Base-by-base conservation (phyloP, 306 rosid genomes). In the Gillenia trifoliata region DNA sequence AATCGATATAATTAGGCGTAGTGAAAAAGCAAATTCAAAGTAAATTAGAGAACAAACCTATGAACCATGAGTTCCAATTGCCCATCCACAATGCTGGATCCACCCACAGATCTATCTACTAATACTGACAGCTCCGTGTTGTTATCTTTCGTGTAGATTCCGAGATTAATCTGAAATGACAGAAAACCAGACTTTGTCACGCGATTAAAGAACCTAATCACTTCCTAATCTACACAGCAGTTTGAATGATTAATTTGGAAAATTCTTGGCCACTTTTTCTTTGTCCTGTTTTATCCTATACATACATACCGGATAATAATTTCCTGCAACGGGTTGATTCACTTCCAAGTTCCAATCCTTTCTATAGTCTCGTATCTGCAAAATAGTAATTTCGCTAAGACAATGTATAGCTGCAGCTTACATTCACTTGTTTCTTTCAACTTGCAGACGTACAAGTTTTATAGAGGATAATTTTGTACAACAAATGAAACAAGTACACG, bases 241-340 rank as follows among this genome's bases (percentile, higher is more conserved):
- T 45, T 62, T 16, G 10, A 36, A 33, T n/a, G 50, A 65, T 38
- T 38, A 22, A 66, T 23, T 40, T 11, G 4, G 5, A 6, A 47
- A 47, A 47, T 10, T 47, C 5, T 12, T 47, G 54, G 41, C 41
- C 41, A 38, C 11, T 38, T 38, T 38, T 38, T 38, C 3, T 2
- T 8, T 38, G 41, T 8, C 41, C 11, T 38, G 11, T 11, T 8
- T 38, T 38, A 38, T 38, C 41, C 41, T 62, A 43, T 43, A 10
- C 2, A 43, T 47, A 12, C 19, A 70, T 89, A 93, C 96, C 13
- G 98, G 98, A 75, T 86, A 93, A 84, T 93, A 93, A 83, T 93
- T 93, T 86, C 98, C 98, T 19, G 98, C 96, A 34, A 90, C 86
- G 5, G 97, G 98, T 81, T 93, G 95, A 67, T 86, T 90, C 71